These are phyloP conservation scores for Madurella mycetomatis DNA, from an alignment of 2,329 filamentous ascomycete genomes.

Conservation along the genomic window DNA sequence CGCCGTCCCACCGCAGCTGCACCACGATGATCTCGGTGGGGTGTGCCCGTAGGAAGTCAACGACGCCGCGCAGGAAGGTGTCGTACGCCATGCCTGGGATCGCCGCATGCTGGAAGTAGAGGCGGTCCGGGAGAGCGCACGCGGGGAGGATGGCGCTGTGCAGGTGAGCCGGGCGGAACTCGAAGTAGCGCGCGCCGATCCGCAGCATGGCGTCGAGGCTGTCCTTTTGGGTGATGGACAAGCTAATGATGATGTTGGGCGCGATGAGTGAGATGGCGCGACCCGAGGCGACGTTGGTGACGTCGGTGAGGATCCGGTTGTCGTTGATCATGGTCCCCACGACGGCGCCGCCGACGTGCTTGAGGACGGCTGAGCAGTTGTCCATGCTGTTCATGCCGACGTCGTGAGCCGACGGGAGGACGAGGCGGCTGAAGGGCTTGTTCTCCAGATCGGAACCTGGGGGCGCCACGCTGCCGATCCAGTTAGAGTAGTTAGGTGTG, in stretches of 20 bases:
- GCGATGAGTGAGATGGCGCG: conserved; percentile 30
- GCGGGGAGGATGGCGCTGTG: conserved; percentile 37
- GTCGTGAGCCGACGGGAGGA: conserved; percentile 45
- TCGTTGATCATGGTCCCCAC: conserved; percentile 27
- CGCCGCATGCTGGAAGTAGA: conserved; percentile 48
- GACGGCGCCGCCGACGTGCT: conserved; percentile 32
- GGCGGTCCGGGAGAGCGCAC: conserved; percentile 38
- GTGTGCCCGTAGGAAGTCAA: conserved; percentile 39
- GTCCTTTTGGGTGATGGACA: conserved; percentile 50
- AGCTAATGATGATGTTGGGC: conserved; percentile 42
- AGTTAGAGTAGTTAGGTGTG: conserved; percentile 37
- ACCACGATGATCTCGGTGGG: conserved; percentile 44
- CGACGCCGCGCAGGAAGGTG: conserved; percentile 38
- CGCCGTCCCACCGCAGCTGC: conserved; percentile 48
- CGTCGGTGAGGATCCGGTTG: conserved; percentile 22
- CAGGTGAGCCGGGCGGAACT: conserved; percentile 47
- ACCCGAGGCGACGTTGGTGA: conserved; percentile 28
- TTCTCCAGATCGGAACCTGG: conserved; percentile 35
- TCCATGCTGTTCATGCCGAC: conserved; percentile 50
- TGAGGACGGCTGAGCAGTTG: conserved; percentile 36
- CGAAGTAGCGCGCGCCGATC: conserved; percentile 48
- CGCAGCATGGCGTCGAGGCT: conserved; percentile 39
- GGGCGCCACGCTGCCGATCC: conserved; percentile 42
- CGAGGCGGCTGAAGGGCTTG: conserved; percentile 39
- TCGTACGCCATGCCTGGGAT: conserved; percentile 48